phyloP scores from a whole-genome alignment of 352 stramenopile genomes.

The Lagenidium giganteum region DNA sequence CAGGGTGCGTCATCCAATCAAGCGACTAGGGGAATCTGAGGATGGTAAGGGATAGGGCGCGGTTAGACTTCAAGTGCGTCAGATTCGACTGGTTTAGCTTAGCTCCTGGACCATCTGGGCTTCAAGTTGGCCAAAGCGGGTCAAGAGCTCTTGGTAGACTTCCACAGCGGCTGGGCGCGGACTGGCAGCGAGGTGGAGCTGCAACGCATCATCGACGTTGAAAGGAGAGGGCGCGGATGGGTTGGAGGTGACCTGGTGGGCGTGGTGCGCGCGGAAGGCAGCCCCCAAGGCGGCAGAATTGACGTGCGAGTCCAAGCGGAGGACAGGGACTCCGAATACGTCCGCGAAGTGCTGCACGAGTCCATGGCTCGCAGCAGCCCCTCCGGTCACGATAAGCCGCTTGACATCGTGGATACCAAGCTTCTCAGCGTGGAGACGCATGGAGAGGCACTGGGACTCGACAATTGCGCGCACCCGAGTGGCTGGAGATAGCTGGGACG shows the following conservation, averaged over 20 bases:
- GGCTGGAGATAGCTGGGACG: background rate
- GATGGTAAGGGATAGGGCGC: conserved; percentile 1
- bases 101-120: background rate
- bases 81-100: background rate
- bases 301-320: conserved; percentile 1
- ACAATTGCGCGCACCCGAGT: conserved; percentile 50
- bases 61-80: background rate
- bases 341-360: conserved; percentile 54
- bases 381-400: conserved; percentile 61
- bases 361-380: conserved; percentile 43
- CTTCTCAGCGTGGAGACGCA: conserved; percentile 48
- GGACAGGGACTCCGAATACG: conserved; percentile 16
- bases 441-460: conserved; percentile 57
- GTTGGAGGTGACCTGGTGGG: background rate
- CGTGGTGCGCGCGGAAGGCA: conserved; percentile 20
- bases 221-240: background rate
- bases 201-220: conserved; percentile 6
- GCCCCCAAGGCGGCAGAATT: conserved; percentile 22
- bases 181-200: conserved; percentile 1
- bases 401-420: conserved; percentile 40
- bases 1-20: conserved; percentile 1
- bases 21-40: conserved; percentile 21
- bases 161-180: background rate
- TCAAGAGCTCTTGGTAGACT: conserved; percentile 4
- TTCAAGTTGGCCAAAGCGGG: conserved; percentile 9